Evolutionary conservation across 306 rosid genomes (phyloP).

Genomic region (Neltuma alba): DNA sequence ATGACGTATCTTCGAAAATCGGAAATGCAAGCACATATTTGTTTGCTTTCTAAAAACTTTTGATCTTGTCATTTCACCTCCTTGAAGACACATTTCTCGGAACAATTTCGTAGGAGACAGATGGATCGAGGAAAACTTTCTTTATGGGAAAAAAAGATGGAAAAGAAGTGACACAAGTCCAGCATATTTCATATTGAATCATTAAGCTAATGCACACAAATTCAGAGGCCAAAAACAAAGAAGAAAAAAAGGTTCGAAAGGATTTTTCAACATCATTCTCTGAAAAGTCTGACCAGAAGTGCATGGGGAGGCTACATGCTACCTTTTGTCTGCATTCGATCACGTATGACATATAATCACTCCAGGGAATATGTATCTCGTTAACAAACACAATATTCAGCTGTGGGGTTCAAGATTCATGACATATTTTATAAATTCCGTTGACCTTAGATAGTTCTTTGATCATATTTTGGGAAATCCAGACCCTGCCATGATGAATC

Average conservation of each 20-base stretch:
- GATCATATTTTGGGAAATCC: constrained; percentile 12
- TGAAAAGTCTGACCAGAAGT: background rate
- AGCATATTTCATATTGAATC: background rate
- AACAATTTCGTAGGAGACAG: constrained; percentile 1
- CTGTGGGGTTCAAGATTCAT: background rate
- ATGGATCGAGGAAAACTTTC: constrained; percentile 18
- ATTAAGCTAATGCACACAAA: background rate
- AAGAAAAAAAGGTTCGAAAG: too few species aligned
- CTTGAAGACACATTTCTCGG: background rate
- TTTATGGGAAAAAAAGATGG: background rate
- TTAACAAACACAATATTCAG: constrained; percentile 16
- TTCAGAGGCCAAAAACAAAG: constrained; percentile 7
- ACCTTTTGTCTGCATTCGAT: constrained; percentile 22
- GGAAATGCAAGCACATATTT: background rate
- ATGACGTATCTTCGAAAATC: background rate
- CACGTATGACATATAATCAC: background rate
- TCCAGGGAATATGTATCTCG: constrained; percentile 13
- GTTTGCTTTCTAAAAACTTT: background rate
- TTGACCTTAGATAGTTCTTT: constrained; percentile 1
- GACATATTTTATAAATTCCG: constrained; percentile 19
- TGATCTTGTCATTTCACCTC: background rate
- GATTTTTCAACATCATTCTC: constrained; percentile 8
- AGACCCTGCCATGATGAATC: constrained; percentile 12
- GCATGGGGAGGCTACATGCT: background rate
- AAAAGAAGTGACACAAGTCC: constrained; percentile 2